Evolutionary conservation across 176 grass and related monocot species (phyloP), one percentile per base, ranked within the genome.

Genomic region (Alopecurus myosuroides): DNA sequence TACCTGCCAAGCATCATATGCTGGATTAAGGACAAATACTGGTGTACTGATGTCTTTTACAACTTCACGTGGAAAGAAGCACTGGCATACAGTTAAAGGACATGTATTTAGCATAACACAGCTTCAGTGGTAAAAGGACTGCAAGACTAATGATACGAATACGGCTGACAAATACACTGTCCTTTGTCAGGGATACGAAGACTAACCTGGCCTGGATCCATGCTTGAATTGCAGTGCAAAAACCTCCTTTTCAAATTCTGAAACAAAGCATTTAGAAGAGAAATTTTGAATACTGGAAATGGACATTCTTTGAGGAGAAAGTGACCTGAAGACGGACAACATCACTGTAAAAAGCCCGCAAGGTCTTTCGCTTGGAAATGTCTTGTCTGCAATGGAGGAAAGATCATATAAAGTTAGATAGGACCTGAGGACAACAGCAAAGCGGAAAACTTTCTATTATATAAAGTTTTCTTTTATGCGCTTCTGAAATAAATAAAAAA

Each of bases 1-100:
- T 83, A 98, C 95, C 95, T 94, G 95, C 90, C 92, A 98, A 76
- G 88, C 79, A 82, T 95, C 92, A 79, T 95, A 95, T 8, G 92
- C 88, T 63, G 92, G 85, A 76, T 98, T 98, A 85, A 98, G 92
- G 88, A 98, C 48, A 78, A 98, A 98, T 65, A 93, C 45, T 55
- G 92, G 88, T 58, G 87, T 94, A 4, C n/a, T 81, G 40, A 93
- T 87, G 61, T 82, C 84, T 78, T 89, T 97, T 17, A 97, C 71
- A 81, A 97, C 76, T 84, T 97, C 90, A 33, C 82, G 69, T 51
- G 93, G 87, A 87, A 98, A 98, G 81, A 95, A 95, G 37, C 88
- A 95, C 90, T 90, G 88, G 22, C 78, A 74, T n/a, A 81, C 26
- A 85, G 3, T 76, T 60, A 49, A 53, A 11, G 19, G 64, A 5